Evolutionary conservation across 2,329 filamentous ascomycete genomes (phyloP).

Genomic region (Apiospora phragmitis): DNA sequence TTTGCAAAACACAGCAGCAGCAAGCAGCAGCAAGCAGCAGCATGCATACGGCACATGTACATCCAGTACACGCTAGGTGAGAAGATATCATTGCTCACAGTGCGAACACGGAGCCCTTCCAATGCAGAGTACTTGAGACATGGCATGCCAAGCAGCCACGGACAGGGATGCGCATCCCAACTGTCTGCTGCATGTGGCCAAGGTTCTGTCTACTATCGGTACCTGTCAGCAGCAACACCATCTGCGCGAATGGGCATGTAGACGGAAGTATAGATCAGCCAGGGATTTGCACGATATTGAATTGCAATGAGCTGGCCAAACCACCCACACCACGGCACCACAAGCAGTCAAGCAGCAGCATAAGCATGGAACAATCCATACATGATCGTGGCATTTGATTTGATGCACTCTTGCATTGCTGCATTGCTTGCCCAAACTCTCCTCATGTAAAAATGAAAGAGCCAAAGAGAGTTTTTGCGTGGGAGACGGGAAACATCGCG

Average conservation of each 20-base stretch:
- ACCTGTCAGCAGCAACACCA: not conserved
- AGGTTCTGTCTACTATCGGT: constrained; percentile 2
- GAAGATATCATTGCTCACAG: not conserved
- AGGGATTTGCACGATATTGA: constrained; percentile 7
- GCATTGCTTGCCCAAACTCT: not conserved
- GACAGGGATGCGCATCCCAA: not conserved
- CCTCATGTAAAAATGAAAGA: not conserved
- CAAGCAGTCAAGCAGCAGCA: not conserved
- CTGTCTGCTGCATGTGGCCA: constrained; percentile 7
- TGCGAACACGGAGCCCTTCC: not conserved
- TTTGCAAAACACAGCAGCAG: not conserved
- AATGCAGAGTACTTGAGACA: constrained; percentile 4
- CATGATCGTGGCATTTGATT: not conserved
- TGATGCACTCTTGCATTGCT: not conserved
- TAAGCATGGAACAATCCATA: constrained; percentile 7
- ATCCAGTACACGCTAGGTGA: not conserved
- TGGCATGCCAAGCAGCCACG: not conserved
- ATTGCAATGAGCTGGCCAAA: constrained; percentile 5
- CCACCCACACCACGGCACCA: constrained; percentile 5
- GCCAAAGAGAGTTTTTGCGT: not conserved
- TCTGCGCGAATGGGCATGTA: not conserved
- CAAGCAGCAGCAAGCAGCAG: not conserved
- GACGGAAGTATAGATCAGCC: constrained; percentile 9
- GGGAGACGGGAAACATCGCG: not conserved
- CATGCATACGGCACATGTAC: constrained; percentile 3